These are phyloP conservation scores for Chytriomyces sp. DNA, from an alignment of 192 early-diverging fungal genomes.

Conservation along the genomic window DNA sequence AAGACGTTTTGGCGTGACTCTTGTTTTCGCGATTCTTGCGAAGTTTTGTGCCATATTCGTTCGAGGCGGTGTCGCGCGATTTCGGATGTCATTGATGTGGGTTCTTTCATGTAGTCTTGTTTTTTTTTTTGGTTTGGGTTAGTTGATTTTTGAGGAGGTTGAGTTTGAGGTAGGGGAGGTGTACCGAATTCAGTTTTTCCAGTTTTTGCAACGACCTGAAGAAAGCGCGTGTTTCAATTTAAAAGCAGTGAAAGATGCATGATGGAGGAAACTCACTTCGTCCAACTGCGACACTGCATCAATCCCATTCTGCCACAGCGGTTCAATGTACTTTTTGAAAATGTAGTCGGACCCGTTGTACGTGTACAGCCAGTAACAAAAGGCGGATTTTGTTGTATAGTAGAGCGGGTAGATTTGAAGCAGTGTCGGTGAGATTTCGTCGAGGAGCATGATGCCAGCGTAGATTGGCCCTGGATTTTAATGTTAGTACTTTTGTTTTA, in stretches of 20 bases:
- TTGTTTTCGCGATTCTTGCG: conserved; percentile 6
- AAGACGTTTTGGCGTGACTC: conserved; percentile 27
- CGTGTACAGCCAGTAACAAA: conserved; percentile 28
- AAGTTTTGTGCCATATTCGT: not conserved
- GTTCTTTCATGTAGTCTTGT: conserved; percentile 23
- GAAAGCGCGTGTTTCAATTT: not conserved
- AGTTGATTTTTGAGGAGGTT: not conserved
- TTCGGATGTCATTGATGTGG: not conserved
- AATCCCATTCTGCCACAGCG: conserved; percentile 11
- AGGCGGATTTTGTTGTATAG: conserved; percentile 14
- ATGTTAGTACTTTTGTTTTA: not conserved
- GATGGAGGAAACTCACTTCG: not conserved
- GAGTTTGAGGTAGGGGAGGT: not conserved
- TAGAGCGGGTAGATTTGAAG: conserved; percentile 15
- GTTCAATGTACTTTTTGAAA: conserved; percentile 20
- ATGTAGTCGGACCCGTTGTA: conserved; percentile 25
- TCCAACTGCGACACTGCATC: conserved; percentile 10
- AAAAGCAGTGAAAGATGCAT: not conserved
- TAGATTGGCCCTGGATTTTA: conserved; percentile 5
- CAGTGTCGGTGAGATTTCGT: conserved; percentile 5
- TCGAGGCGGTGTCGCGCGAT: conserved; percentile 17
- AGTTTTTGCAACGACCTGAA: not conserved
- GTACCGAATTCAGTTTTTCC: conserved; percentile 18
- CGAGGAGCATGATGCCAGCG: not conserved
- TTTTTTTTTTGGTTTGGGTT: not conserved